Percentiles rank a stretch among this genome's conserved stretches.
Conservation (phyloP, 2,329 filamentous ascomycete genomes). For the Aspergillus udagawae region DNA sequence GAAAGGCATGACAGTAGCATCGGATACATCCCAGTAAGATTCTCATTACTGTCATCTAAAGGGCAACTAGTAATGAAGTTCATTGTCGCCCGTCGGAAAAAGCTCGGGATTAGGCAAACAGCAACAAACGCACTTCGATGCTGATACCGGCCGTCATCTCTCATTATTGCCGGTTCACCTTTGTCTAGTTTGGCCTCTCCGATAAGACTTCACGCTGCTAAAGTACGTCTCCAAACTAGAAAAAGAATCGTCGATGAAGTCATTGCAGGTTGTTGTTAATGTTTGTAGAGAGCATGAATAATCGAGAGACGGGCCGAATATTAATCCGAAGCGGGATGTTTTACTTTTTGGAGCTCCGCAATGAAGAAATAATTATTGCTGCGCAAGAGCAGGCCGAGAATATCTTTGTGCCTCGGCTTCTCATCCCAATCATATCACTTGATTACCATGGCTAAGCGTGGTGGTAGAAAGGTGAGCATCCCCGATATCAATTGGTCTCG, state of each 20-base stretch:
- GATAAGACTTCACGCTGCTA: too few relatives aligned
- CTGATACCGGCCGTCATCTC: not conserved
- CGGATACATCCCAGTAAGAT: too few relatives aligned
- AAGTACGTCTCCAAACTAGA: not conserved
- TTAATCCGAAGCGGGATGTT: not conserved
- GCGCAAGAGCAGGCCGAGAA: not conserved
- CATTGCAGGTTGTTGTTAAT: too few relatives aligned
- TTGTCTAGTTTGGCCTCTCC: not conserved
- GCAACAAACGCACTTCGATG: not conserved
- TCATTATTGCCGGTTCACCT: not conserved
- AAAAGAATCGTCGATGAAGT: too few relatives aligned
- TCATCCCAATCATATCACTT: not conserved
- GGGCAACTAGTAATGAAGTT: not conserved
- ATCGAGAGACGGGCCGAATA: not conserved
- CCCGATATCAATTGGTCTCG: not conserved
- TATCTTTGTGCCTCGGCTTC: not conserved
- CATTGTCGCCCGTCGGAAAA: not conserved
- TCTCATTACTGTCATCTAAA: not conserved
- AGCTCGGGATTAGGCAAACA: not conserved
- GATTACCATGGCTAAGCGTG: conserved; percentile 25
- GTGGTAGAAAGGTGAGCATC: conserved; percentile 22
- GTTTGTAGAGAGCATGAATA: not conserved
- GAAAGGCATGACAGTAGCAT: too few relatives aligned
- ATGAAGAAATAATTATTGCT: not conserved
- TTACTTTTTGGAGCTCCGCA: not conserved